Evolutionary conservation across 2,329 filamentous ascomycete species (phyloP).

Genomic region (Trichoderma arundinaceum): DNA sequence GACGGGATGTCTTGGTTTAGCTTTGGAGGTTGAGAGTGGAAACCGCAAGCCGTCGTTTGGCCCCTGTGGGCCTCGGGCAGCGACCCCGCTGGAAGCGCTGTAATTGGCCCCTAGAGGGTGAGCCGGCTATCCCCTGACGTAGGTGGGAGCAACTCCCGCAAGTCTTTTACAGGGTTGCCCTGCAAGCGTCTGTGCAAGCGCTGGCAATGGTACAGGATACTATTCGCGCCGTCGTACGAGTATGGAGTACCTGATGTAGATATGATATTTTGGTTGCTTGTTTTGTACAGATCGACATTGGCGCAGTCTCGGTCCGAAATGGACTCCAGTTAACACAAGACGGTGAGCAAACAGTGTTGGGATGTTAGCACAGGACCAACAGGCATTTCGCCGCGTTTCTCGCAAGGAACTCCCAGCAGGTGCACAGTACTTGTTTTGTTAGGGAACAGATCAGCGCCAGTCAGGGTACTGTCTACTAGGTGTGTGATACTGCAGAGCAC

Average conservation of each 20-base stretch:
- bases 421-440: neutral
- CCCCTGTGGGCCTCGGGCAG: slow-evolving; percentile 11
- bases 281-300: slow-evolving; percentile 8
- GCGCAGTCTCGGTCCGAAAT: neutral
- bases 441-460: neutral
- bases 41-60: slow-evolving; percentile 20
- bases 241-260: too few species aligned
- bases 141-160: slow-evolving; percentile 29
- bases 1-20: slow-evolving; percentile 3
- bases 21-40: slow-evolving; percentile 23
- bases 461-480: slow-evolving; percentile 2
- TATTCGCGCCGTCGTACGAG: too few species aligned
- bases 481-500: neutral
- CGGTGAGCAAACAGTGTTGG: neutral
- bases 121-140: slow-evolving; percentile 27
- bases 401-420: too few species aligned
- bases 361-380: too few species aligned
- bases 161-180: neutral
- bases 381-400: too few species aligned
- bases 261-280: neutral
- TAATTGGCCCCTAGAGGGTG: slow-evolving; percentile 24
- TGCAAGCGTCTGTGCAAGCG: slow-evolving; percentile 22
- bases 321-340: neutral
- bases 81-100: slow-evolving; percentile 16
- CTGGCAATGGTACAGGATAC: neutral